Conservation (phyloP, 2,329 filamentous ascomycete species). For the Penicillium janthinellum region DNA sequence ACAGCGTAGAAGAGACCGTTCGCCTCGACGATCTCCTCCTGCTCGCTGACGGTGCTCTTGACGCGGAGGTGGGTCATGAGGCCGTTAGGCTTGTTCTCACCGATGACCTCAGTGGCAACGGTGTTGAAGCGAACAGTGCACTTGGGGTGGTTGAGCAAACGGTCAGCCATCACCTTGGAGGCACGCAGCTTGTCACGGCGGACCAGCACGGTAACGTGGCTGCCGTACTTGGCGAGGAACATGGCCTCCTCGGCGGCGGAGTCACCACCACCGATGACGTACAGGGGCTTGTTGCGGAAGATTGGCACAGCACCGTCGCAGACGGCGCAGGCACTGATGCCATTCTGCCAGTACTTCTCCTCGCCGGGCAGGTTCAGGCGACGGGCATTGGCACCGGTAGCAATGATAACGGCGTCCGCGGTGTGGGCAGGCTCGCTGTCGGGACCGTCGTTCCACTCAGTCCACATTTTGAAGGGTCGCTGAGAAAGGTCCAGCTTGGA, state of each 20-base stretch:
- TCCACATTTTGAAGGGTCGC: slow-evolving; percentile 90
- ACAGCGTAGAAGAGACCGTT: slow-evolving; percentile 97
- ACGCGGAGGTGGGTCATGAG: slow-evolving; percentile 87
- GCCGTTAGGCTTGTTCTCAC: slow-evolving; percentile 71
- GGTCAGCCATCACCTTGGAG: slow-evolving; percentile 86
- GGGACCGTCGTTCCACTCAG: slow-evolving; percentile 76
- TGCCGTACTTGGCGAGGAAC: slow-evolving; percentile 96
- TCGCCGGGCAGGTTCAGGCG: slow-evolving; percentile 83
- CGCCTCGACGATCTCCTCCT: slow-evolving; percentile 80
- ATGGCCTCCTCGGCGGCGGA: slow-evolving; percentile 96
- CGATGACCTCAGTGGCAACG: slow-evolving; percentile 78
- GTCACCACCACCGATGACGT: slow-evolving; percentile 95
- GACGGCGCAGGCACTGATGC: slow-evolving; percentile 93
- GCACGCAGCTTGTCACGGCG: slow-evolving; percentile 84
- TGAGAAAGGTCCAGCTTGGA: slow-evolving; percentile 79
- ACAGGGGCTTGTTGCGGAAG: slow-evolving; percentile 92
- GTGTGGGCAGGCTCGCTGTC: slow-evolving; percentile 75
- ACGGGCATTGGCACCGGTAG: slow-evolving; percentile 89
- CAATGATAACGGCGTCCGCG: slow-evolving; percentile 88
- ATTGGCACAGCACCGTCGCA: slow-evolving; percentile 97
- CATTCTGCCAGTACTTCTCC: slow-evolving; percentile 96
- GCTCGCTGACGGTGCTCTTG: slow-evolving; percentile 74
- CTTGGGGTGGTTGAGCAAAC: slow-evolving; percentile 81
- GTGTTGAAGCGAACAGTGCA: slow-evolving; percentile 87
- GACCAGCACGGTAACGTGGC: slow-evolving; percentile 91